Conservation (phyloP, 2,329 filamentous ascomycete genomes). For the Colletotrichum tofieldiae region DNA sequence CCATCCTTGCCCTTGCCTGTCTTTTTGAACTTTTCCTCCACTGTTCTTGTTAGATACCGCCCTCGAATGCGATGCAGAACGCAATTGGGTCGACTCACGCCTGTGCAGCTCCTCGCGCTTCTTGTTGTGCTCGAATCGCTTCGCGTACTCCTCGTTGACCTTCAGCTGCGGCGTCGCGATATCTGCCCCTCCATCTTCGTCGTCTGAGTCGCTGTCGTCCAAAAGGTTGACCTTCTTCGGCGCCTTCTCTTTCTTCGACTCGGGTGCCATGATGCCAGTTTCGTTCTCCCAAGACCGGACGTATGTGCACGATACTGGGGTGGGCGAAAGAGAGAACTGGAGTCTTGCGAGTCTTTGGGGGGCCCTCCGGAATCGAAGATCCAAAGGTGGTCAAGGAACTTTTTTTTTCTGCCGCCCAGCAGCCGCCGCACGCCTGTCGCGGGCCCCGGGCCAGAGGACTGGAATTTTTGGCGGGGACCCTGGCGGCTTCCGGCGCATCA, state of each 20-base stretch:
- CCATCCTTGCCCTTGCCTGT: conserved; percentile 64
- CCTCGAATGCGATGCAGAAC: background rate
- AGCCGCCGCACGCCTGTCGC: conserved; percentile 31
- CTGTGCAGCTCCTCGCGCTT: conserved; percentile 89
- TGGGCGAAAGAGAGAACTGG: conserved; percentile 1
- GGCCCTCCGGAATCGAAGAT: conserved; percentile 20
- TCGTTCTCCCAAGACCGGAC: background rate
- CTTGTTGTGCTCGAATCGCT: conserved; percentile 96
- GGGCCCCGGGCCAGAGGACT: conserved; percentile 3
- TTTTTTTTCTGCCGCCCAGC: conserved; percentile 43
- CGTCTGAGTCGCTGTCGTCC: conserved; percentile 70
- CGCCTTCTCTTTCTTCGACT: conserved; percentile 34
- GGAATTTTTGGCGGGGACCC: conserved; percentile 45
- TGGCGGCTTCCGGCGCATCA: conserved; percentile 32
- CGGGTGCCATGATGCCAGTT: conserved; percentile 26
- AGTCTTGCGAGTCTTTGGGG: conserved; percentile 9
- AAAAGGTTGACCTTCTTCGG: conserved; percentile 66
- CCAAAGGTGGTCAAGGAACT: conserved; percentile 41
- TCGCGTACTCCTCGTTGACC: conserved; percentile 92
- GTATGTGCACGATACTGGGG: background rate
- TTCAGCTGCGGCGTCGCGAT: conserved; percentile 69
- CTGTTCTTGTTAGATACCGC: conserved; percentile 58
- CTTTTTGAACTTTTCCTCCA: conserved; percentile 87
- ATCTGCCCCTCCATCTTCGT: conserved; percentile 58
- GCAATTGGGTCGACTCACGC: conserved; percentile 60